Base-by-base conservation (phyloP, 352 stramenopile genomes). In the Hyaloperonospora arabidopsidis region DNA sequence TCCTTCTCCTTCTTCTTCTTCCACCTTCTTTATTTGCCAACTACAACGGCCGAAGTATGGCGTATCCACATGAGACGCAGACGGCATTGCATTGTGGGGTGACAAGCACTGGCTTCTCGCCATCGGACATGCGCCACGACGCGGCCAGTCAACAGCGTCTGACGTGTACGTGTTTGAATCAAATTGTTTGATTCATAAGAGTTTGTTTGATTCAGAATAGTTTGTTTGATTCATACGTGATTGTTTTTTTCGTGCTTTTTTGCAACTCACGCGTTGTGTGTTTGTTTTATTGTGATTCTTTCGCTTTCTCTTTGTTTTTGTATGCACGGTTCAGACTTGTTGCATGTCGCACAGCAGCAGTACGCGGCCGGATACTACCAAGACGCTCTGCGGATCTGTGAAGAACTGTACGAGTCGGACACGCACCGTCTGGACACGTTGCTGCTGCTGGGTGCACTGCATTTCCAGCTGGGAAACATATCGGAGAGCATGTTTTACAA, bases 401-500 rank as follows among this genome's bases (percentile, higher is more conserved):
- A 96, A 54, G 73, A 93, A 39, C 72, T 97, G 28, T 97, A 97
- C 65, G 72, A 86, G 38, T 70, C 74, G 29, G 85, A 96, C 58
- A 75, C 89, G 10, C 89, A 74, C 46, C 84, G 88, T 34, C 87
- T 84, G 1, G 93, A 98, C 55, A 97, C 96, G 55, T 63, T 98
- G 19, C 65, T 98, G 45, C 79, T 98, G 18, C 69, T 97, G 2
- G 91, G 92, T 12, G 93, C 93, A 21, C 63, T 97, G 34, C 92
- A 98, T 65, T 97, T 97, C 56, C 90, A 97, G 56, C 70, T 97
- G 0, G 79, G 86, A 17, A 95, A 97, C 65, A 87, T 95, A 45
- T 84, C 71, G 7, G 89, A 97, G 56, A 84, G 74, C 56, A 95
- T 97, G 45, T 97, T 97, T 61, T 98, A 96, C 79, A 97, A 97